Evolutionary conservation across 305 asterid species (phyloP).

Genomic region (Lippia alba): DNA sequence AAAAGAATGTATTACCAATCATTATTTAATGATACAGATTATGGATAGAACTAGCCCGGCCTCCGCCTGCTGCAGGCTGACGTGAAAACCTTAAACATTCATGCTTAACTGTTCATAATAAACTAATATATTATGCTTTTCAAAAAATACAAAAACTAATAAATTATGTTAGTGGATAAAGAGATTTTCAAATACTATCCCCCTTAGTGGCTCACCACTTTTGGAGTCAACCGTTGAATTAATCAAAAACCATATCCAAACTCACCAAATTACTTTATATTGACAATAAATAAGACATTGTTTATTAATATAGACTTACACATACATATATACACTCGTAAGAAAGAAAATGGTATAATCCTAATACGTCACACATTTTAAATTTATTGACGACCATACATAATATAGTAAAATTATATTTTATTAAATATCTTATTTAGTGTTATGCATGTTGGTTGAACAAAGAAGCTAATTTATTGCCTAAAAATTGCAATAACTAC

Average conservation of each 20-base stretch:
- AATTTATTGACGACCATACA: too few species aligned
- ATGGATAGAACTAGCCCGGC: conserved; percentile 1
- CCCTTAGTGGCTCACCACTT: conserved; percentile 34
- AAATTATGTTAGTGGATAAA: conserved; percentile 1
- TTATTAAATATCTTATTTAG: too few species aligned
- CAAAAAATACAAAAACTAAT: too few species aligned
- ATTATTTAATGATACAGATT: neutral
- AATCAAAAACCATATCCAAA: conserved; percentile 6
- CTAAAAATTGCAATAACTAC: neutral
- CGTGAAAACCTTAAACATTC: conserved; percentile 22
- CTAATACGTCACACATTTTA: too few species aligned
- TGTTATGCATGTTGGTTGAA: neutral
- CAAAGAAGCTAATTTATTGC: neutral
- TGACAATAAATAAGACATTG: too few species aligned
- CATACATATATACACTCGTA: too few species aligned
- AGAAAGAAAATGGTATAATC: too few species aligned
- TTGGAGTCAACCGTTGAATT: neutral
- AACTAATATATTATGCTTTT: conserved; percentile 1
- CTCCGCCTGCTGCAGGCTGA: conserved; percentile 37
- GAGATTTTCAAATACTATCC: conserved; percentile 21
- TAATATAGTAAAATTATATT: too few species aligned
- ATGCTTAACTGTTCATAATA: neutral
- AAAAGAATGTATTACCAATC: too few species aligned
- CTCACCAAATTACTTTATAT: too few species aligned
- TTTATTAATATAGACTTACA: too few species aligned